Percentiles rank a stretch among this genome's conserved stretches.
phyloP scores from a whole-genome alignment of 371 early-diverging fungal species.

The Mucor piriformis region DNA sequence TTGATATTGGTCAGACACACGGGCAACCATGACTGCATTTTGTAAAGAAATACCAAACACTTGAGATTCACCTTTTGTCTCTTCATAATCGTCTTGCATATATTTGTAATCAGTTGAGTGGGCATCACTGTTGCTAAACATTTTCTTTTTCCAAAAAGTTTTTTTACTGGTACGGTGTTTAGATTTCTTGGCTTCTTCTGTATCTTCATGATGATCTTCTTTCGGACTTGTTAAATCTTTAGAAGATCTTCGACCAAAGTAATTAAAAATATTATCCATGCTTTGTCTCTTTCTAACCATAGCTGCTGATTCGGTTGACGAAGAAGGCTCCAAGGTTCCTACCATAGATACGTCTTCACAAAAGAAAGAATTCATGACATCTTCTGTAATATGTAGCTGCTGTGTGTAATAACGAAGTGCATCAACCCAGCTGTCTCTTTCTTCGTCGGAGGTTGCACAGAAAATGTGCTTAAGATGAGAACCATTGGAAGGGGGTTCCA shows the following conservation, averaged over 20 bases:
- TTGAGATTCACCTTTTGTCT: conserved; percentile 37
- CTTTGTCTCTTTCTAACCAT: conserved; percentile 4
- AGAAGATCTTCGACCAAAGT: conserved; percentile 5
- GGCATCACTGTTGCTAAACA: conserved; percentile 7
- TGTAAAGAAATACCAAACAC: conserved; percentile 78
- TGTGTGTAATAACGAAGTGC: conserved; percentile 3
- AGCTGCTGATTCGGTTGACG: conserved; percentile 3
- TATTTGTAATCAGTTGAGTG: conserved; percentile 5
- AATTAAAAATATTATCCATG: conserved; percentile 3
- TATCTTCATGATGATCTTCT: conserved; percentile 5
- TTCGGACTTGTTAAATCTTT: background rate
- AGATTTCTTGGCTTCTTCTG: conserved; percentile 14
- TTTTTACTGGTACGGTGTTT: conserved; percentile 24
- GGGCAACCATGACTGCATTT: conserved; percentile 62
- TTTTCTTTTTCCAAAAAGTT: conserved; percentile 11
- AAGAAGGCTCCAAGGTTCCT: conserved; percentile 12
- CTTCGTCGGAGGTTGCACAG: conserved; percentile 84
- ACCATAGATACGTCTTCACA: background rate
- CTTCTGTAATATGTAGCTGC: background rate
- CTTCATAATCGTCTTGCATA: conserved; percentile 14
- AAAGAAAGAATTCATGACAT: conserved; percentile 5
- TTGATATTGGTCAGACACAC: conserved; percentile 71
- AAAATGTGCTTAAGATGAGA: conserved; percentile 73
- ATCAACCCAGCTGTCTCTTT: conserved; percentile 85
- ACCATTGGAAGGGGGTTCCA: conserved; percentile 69